Evolutionary conservation across 2,329 filamentous ascomycete species (phyloP).

Genomic region (Ophiostoma ips): DNA sequence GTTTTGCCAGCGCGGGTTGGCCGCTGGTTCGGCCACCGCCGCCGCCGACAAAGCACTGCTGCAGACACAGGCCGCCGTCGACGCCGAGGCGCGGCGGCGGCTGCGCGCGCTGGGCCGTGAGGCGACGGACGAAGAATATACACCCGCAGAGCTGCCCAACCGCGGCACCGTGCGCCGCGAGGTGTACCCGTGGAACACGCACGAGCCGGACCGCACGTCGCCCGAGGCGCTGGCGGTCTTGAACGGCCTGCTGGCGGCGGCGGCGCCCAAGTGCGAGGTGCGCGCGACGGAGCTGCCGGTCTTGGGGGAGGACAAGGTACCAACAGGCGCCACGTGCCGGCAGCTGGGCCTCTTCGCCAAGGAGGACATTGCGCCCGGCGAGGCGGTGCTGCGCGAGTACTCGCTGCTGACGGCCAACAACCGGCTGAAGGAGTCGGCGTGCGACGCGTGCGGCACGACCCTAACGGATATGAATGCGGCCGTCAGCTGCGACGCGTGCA

Average conservation of each 20-base stretch:
- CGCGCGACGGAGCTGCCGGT: slow-evolving; percentile 62
- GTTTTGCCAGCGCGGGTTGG: slow-evolving; percentile 50
- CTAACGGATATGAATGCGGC: slow-evolving; percentile 44
- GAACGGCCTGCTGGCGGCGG: slow-evolving; percentile 52
- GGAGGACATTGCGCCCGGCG: slow-evolving; percentile 62
- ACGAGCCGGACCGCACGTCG: slow-evolving; percentile 58
- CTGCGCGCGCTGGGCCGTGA: neutral
- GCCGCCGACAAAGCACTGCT: slow-evolving; percentile 38
- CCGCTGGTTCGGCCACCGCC: slow-evolving; percentile 28
- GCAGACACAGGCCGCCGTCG: slow-evolving; percentile 39
- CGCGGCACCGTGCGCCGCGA: slow-evolving; percentile 55
- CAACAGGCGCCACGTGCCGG: slow-evolving; percentile 34
- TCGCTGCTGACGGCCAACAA: slow-evolving; percentile 84
- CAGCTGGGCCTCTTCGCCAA: slow-evolving; percentile 88
- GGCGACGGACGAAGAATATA: slow-evolving; percentile 22
- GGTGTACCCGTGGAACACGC: slow-evolving; percentile 55
- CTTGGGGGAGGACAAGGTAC: slow-evolving; percentile 37
- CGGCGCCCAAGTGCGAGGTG: slow-evolving; percentile 73
- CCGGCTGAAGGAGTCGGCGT: slow-evolving; percentile 70
- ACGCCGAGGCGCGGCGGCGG: slow-evolving; percentile 32
- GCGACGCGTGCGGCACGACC: slow-evolving; percentile 73
- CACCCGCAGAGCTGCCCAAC: slow-evolving; percentile 48
- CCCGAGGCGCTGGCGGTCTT: slow-evolving; percentile 54
- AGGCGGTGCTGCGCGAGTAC: slow-evolving; percentile 66
- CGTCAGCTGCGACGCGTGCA: slow-evolving; percentile 45